phyloP scores from a whole-genome alignment of 345 rosid genomes.

The Excoecaria agallocha region DNA sequence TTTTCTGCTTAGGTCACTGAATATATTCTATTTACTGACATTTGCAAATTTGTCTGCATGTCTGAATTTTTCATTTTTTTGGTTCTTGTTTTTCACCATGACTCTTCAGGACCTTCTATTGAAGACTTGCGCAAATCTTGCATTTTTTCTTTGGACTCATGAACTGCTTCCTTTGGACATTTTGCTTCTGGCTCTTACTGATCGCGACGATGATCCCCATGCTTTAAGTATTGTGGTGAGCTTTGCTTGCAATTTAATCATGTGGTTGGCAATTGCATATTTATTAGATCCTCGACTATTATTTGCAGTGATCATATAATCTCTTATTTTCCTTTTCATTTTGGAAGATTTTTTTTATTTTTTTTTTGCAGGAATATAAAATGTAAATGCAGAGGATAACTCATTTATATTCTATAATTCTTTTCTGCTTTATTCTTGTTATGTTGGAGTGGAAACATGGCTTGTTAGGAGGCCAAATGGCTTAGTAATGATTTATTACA shows the following conservation, averaged over 20 bases:
- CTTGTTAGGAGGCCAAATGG: no score
- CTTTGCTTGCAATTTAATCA: conserved; percentile 13
- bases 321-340: neutral
- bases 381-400: neutral
- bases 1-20: conserved; percentile 6
- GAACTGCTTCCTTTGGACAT: conserved; percentile 95
- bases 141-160: conserved; percentile 79
- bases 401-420: neutral
- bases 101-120: conserved; percentile 54
- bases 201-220: conserved; percentile 95
- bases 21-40: neutral
- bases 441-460: neutral
- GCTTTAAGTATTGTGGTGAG: conserved; percentile 88
- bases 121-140: conserved; percentile 73
- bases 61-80: conserved; percentile 18
- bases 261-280: conserved; percentile 8
- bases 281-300: neutral
- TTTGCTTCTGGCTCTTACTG: conserved; percentile 84
- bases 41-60: conserved; percentile 9
- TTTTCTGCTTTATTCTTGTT: neutral
- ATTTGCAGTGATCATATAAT: neutral
- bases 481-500: no score
- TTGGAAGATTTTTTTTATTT: neutral
- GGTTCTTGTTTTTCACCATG: conserved; percentile 9
- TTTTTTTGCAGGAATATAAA: neutral